Base-by-base conservation (phyloP, 305 asterid species). In the Rubia occidens region DNA sequence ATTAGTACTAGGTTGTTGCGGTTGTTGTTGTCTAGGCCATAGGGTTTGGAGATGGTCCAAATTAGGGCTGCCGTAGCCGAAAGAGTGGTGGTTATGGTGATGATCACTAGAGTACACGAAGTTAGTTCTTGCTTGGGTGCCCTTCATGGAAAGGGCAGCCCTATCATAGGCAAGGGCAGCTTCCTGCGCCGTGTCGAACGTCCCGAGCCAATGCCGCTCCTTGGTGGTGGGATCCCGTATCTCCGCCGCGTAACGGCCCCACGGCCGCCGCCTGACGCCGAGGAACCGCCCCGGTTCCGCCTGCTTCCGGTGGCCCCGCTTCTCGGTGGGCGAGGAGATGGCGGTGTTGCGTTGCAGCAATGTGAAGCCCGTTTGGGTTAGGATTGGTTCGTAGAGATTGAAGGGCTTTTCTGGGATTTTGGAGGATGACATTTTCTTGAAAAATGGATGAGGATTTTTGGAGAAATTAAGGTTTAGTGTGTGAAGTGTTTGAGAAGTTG, bases 231-330 rank as follows among this genome's bases (percentile, higher is more conserved):
- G 98, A 77, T 94, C 95, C 51, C 96, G 76, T 4, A 94, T 94
- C 79, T 94, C 97, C 0, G 96, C 96, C 0, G 98, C 98, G 32
- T 88, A 94, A 0, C 98, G 84, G 32, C 98, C 97, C 98, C 98
- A 94, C 1, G 96, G 97, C 67, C 98, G 78, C 20, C 96, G 73
- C 8, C 98, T 59, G 1, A 90, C 98, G 0, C 98, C 98, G 0
- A 94, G 82, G 82, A 90, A 94, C 72, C 96, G 77, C 39, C 96
- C 96, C 1, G 97, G 97, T 64, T 93, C 96, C 0, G 85, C 83
- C 49, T 78, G 88, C 43, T 85, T 88, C 78, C 86, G 82, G 24
- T 95, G 86, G 69, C 96, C 98, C 13, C 98, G 71, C 11, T 89
- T 87, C 74, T 89, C 95, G 29, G 75, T 71, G 6, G 93, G 75